Conservation (phyloP, 192 early-diverging fungal species). For the Paraglomus occultum region DNA sequence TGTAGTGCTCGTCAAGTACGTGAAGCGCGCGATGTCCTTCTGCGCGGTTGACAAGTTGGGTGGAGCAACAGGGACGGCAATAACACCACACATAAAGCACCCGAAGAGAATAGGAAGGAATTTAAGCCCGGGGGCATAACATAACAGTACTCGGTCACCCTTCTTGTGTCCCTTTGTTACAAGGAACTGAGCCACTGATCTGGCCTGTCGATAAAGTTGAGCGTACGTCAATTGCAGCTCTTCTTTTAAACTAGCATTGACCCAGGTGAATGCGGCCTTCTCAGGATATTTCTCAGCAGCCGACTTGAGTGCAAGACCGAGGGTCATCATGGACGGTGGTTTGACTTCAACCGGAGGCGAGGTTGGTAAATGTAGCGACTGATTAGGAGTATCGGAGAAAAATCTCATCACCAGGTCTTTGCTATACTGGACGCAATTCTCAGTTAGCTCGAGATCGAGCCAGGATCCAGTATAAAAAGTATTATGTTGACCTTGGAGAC, state of each 20-base stretch:
- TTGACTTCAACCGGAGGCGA: neutral
- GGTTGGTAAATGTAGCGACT: constrained; percentile 14
- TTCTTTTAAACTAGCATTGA: neutral
- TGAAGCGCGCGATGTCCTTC: constrained; percentile 23
- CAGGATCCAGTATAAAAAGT: constrained; percentile 19
- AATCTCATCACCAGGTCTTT: constrained; percentile 9
- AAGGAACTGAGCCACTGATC: constrained; percentile 12
- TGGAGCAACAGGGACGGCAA: constrained; percentile 22
- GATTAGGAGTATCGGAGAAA: neutral
- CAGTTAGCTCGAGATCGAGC: constrained; percentile 19
- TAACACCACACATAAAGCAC: constrained; percentile 13
- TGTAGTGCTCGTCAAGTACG: neutral
- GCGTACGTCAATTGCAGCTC: neutral
- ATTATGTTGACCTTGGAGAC: constrained; percentile 17
- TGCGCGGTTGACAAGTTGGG: constrained; percentile 21
- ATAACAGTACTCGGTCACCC: constrained; percentile 21
- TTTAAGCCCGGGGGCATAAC: constrained; percentile 25
- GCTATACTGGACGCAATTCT: constrained; percentile 7
- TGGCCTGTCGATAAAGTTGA: constrained; percentile 10
- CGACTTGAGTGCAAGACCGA: neutral
- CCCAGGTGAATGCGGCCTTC: constrained; percentile 10
- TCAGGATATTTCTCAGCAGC: constrained; percentile 9
- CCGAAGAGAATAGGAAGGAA: constrained; percentile 23
- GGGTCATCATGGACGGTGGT: neutral
- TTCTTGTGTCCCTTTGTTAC: neutral